Evolutionary conservation across 2,329 filamentous ascomycete species (phyloP), one percentile per base, ranked within the genome.

Genomic region (Ascosphaera apis): DNA sequence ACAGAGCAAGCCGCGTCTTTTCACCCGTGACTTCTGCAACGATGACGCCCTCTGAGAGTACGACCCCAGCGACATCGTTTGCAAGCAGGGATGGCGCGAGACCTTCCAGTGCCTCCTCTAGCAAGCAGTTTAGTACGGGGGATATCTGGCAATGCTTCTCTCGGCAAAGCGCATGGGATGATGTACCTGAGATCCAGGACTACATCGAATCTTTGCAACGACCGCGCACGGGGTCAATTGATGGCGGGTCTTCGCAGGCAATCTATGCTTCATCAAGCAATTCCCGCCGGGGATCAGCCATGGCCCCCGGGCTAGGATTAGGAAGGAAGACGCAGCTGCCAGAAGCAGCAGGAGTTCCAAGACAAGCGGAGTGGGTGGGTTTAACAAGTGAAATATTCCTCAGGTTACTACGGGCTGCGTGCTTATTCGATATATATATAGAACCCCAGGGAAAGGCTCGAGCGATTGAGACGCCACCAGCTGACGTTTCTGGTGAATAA

Each of bases 311-410:
- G 17, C 15, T 7, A 19, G 32, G 36, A 11, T 21, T 25, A 21
- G 40, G 38, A 11, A 23, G 25, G 21, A 56, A 61, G 42, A 65
- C 64, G 42, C 62, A 65, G 48, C 62, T 92, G 45, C 81, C 81
- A 41, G 62, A 63, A 43, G 83, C 84, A 35, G 70, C 80, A 52
- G 84, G 82, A 36, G 83, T 92, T 43, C 83, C 84, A 42, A 65
- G 71, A 54, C 84, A 92, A 66, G 67, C 71, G 52, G 81, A 92
- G 56, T 93, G 86, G 86, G 83, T 92, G 82, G 76, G 81, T 81
- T 65, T 62, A 49, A 56, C 57, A 52, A 50, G 52, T 54, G 52
- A 57, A 54, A 49, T 49, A 45, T 55, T 58, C 53, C 50, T 55
- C 47, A 50, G 55, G 44, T 45, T 61, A 47, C 50, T 60, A 48